A percentile compares a stretch with the other conserved stretches of the same genome.
These are phyloP conservation scores for Persicaria tinctoria DNA, from an alignment of 148 eudicot species.

Conservation along the genomic window DNA sequence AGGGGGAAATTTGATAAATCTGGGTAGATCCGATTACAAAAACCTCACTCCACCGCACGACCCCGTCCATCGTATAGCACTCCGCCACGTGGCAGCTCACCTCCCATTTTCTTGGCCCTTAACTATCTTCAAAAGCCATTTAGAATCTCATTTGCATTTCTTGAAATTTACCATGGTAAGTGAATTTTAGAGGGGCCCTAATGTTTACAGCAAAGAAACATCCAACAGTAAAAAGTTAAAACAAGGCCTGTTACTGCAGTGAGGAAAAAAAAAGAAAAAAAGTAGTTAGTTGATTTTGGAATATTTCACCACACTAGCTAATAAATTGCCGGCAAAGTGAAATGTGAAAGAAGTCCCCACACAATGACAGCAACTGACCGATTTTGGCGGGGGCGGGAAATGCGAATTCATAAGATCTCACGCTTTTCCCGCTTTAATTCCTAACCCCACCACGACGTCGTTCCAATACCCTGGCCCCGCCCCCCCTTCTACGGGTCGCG, in stretches of 20 bases:
- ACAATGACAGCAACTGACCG: neutral
- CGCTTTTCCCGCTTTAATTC: neutral
- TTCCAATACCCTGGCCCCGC: neutral
- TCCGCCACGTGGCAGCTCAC: neutral
- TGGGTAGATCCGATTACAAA: neutral
- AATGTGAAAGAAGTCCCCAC: neutral
- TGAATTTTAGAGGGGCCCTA: no score
- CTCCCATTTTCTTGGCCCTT: neutral
- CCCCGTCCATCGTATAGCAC: neutral
- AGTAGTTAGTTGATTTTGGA: neutral
- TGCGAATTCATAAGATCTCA: neutral
- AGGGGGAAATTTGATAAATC: neutral
- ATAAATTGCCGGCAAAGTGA: no score
- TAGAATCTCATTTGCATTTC: no score
- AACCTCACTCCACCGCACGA: neutral
- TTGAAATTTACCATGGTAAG: no score
- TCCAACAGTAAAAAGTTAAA: no score
- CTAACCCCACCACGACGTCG: neutral
- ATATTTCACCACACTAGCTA: neutral
- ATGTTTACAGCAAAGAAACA: no score
- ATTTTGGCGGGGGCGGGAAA: neutral
- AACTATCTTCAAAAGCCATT: neutral
- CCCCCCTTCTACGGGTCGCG: neutral
- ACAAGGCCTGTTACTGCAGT: no score
- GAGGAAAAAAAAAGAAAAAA: neutral